Conservation (phyloP, 345 rosid genomes). For the Jatropha curcas region DNA sequence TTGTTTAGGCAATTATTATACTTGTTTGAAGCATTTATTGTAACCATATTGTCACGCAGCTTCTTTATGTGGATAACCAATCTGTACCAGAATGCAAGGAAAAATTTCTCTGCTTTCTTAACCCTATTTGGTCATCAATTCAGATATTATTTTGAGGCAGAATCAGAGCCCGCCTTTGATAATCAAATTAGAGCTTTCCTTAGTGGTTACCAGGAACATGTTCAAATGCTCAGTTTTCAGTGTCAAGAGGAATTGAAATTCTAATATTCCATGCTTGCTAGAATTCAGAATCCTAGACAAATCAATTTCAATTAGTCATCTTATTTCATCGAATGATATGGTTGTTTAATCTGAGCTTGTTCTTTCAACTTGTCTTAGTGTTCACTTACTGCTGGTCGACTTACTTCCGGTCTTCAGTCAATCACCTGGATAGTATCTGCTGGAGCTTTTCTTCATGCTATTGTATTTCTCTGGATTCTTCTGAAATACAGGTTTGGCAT, state of each 20-base stretch:
- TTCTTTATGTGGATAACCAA: background rate
- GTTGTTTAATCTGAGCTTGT: slow-evolving; percentile 4
- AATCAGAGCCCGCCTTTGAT: background rate
- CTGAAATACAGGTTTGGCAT: slow-evolving; percentile 56
- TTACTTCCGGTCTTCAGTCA: slow-evolving; percentile 51
- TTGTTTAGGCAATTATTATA: background rate
- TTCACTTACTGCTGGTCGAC: slow-evolving; percentile 76
- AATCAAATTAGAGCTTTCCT: background rate
- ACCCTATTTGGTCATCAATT: background rate
- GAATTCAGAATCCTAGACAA: background rate
- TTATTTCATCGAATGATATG: slow-evolving; percentile 9
- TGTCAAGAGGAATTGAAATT: background rate
- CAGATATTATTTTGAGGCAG: background rate
- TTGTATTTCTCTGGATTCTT: slow-evolving; percentile 75
- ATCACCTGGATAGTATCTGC: slow-evolving; percentile 54
- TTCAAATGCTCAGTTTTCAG: background rate
- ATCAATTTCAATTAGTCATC: background rate
- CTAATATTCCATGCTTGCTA: slow-evolving; percentile 2
- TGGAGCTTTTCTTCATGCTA: slow-evolving; percentile 69
- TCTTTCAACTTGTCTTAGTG: slow-evolving; percentile 48
- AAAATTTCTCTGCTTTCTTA: background rate
- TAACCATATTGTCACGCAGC: background rate
- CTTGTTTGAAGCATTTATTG: background rate
- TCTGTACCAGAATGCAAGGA: background rate
- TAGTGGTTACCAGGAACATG: no score